Evolutionary conservation across 2,329 filamentous ascomycete genomes (phyloP), one percentile per base, ranked within the genome.

Genomic region (Metarhizium robertsii): DNA sequence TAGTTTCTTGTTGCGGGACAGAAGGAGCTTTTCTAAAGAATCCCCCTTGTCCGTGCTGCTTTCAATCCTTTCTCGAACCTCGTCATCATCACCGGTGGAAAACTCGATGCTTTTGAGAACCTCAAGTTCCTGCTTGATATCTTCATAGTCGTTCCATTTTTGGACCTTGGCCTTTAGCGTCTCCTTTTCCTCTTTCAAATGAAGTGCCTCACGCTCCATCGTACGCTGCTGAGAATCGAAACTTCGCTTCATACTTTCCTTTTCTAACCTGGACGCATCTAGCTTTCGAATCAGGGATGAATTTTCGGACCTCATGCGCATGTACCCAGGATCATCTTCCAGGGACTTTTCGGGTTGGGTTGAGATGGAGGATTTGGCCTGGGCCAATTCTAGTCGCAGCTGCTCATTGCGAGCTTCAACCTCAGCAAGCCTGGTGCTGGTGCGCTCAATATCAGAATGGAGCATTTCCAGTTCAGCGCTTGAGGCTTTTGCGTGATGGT

Each of bases 41-140:
- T 95, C 90, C 47, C 87, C 84, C 66, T 84, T 85, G 6, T 60
- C 61, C 36, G 64, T 59, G 46, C 64, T 62, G 5, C 68, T 64
- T 30, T 76, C 74, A 2, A 70, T 61, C 32, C 69, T 62, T 16
- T 75, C 76, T 34, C 71, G 66, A 8, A 78, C 74, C 2, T 87
- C 85, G 50, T 92, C 88, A 58, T 95, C 91, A 59, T 92, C 88
- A 7, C 90, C 92, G 0, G 90, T 92, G 2, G 92, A 89, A 64
- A 99, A 96, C 68, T 99, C 94, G 63, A 99, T 96, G 62, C 92
- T 95, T 81, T 96, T 96, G 58, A 99, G 81, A 58, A 97, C 92
- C 65, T 97, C 92, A 3, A 99, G 79, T 71, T 99, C 95, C 61
- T 95, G 89, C 72, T 94, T 96, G 50, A 99, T 84, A 57, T 97